Conservation (phyloP, 768 basidiomycete genomes). For the Lentinus brumalis region DNA sequence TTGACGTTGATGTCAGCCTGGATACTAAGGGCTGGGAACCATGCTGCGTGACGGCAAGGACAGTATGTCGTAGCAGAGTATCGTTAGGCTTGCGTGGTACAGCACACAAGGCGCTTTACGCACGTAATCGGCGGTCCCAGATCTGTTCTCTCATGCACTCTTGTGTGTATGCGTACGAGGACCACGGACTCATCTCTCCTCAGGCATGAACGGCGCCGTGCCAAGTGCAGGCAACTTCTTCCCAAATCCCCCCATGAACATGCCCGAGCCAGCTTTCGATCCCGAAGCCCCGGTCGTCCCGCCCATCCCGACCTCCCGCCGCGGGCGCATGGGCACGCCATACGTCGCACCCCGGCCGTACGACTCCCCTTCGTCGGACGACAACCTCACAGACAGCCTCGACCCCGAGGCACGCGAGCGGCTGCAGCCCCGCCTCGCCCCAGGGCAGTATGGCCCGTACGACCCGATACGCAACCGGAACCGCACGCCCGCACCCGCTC, state of each 20-base stretch:
- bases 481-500: constrained; percentile 10
- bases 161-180: too few relatives aligned
- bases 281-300: constrained; percentile 20
- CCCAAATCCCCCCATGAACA: constrained; percentile 12
- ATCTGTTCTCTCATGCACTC: too few relatives aligned
- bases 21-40: too few relatives aligned
- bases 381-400: constrained; percentile 8
- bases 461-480: constrained; percentile 10
- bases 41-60: too few relatives aligned
- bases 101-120: too few relatives aligned
- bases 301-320: constrained; percentile 6
- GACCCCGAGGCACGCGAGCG: constrained; percentile 6
- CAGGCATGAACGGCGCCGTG: constrained; percentile 10
- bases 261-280: constrained; percentile 13
- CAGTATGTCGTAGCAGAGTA: too few relatives aligned
- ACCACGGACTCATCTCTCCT: too few relatives aligned
- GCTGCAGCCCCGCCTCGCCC: constrained; percentile 18
- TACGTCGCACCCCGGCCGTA: background rate
- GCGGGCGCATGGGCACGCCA: constrained; percentile 15
- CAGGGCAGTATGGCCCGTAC: constrained; percentile 25
- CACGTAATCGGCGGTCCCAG: too few relatives aligned
- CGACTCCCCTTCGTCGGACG: constrained; percentile 3
- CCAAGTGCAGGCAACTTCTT: constrained; percentile 17
- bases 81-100: too few relatives aligned
- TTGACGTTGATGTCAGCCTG: too few relatives aligned